These are phyloP conservation scores for Babesia caballi DNA, from an alignment of 169 alveolate genomes.

Conservation along the genomic window DNA sequence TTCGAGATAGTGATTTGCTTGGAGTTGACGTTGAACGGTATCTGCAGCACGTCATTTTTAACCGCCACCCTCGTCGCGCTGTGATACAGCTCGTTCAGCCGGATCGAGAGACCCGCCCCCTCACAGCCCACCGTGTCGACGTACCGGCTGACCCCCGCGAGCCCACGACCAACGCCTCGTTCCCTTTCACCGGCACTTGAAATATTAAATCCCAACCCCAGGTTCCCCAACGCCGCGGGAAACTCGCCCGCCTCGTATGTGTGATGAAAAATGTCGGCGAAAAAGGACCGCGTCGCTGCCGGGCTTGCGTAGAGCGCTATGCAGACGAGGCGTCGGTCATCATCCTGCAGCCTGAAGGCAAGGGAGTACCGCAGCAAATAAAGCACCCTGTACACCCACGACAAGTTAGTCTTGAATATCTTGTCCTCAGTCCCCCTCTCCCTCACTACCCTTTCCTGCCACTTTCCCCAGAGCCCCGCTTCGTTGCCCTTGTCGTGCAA, in stretches of 20 bases:
- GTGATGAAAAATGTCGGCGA: constrained; percentile 28
- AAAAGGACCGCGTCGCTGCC: constrained; percentile 10
- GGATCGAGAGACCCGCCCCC: not conserved
- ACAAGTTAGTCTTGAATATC: not conserved
- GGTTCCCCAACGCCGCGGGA: not conserved
- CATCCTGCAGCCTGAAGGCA: constrained; percentile 9
- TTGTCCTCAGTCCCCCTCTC: not conserved
- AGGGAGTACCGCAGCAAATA: constrained; percentile 45
- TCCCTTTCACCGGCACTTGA: not conserved
- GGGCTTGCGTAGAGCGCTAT: constrained; percentile 47
- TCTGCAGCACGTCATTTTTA: not conserved
- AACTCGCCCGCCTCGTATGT: constrained; percentile 13
- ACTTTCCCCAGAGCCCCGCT: not conserved
- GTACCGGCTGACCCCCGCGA: not conserved
- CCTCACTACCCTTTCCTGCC: not conserved
- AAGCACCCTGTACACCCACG: constrained; percentile 53
- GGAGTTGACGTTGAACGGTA: constrained; percentile 51
- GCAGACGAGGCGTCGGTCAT: not conserved
- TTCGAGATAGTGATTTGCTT: not conserved
- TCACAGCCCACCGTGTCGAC: not conserved
- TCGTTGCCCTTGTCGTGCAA: not conserved
- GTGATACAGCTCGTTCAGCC: not conserved
- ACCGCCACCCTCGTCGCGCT: not conserved
- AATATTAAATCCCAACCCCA: not conserved
- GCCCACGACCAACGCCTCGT: not conserved